Conservation (phyloP, 352 stramenopile species). For the Pythium scleroteichum region DNA sequence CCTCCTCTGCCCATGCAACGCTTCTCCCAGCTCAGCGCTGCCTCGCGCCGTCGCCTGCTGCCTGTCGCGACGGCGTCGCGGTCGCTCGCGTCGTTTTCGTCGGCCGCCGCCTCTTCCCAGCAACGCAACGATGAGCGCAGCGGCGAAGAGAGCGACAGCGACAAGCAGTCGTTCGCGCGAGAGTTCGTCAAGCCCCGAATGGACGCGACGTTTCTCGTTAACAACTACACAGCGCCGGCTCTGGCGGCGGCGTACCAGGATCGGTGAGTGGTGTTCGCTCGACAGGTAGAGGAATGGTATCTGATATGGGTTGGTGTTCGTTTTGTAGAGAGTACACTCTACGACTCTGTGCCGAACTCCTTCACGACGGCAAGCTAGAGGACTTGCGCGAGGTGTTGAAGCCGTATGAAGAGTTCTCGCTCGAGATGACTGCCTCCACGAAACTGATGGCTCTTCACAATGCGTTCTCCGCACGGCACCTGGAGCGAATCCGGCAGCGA, state of each 20-base stretch:
- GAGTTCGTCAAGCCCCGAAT: conserved; percentile 71
- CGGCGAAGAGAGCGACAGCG: conserved; percentile 12
- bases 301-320: no score
- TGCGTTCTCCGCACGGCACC: conserved; percentile 83
- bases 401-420: conserved; percentile 54
- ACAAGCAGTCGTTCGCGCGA: conserved; percentile 49
- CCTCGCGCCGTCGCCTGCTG: not conserved
- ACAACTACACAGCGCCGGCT: conserved; percentile 96
- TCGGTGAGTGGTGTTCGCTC: conserved; percentile 51
- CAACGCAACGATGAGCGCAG: not conserved
- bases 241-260: conserved; percentile 95
- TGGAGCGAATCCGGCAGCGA: conserved; percentile 94
- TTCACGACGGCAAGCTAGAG: conserved; percentile 74
- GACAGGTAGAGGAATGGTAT: no score
- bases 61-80: not conserved
- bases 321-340: conserved; percentile 70
- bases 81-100: conserved; percentile 5
- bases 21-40: conserved; percentile 7
- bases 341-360: conserved; percentile 67
- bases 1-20: conserved; percentile 13
- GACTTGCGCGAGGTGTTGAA: conserved; percentile 70
- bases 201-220: conserved; percentile 87
- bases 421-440: conserved; percentile 16
- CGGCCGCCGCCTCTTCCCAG: conserved; percentile 9
- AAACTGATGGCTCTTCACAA: conserved; percentile 50